phyloP scores from a whole-genome alignment of 1,139 yeast species.

The Blastobotrys petasosporus region DNA sequence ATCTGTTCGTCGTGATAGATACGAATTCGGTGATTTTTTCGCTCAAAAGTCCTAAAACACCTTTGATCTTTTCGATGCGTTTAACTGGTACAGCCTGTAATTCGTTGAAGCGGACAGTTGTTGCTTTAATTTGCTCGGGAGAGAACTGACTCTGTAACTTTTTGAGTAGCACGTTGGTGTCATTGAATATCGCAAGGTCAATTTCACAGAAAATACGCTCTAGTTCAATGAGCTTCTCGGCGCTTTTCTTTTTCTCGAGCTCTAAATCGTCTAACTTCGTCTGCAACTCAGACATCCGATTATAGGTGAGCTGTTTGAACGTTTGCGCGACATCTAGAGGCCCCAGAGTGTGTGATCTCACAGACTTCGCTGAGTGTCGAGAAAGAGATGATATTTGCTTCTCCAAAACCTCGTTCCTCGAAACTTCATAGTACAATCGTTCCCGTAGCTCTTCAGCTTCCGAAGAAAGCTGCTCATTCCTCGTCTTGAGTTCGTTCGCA shows the following conservation, averaged over 20 bases:
- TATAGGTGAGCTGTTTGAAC: constrained; percentile 11
- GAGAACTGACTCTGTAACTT: too few relatives aligned
- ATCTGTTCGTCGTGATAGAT: too few relatives aligned
- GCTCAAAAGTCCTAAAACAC: too few relatives aligned
- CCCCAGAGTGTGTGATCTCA: constrained; percentile 3
- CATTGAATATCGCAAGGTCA: too few relatives aligned
- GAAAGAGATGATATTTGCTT: constrained; percentile 6
- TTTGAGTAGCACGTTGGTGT: too few relatives aligned
- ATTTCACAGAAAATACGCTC: too few relatives aligned
- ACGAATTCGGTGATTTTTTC: too few relatives aligned
- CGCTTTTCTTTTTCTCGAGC: constrained; percentile 1
- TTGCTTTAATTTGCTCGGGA: too few relatives aligned
- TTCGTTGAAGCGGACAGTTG: too few relatives aligned
- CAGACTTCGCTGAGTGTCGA: constrained; percentile 1
- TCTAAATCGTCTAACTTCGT: constrained; percentile 10
- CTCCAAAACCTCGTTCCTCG: constrained; percentile 11
- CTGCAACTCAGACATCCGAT: constrained; percentile 12
- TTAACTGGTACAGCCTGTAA: too few relatives aligned
- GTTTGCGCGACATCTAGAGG: constrained; percentile 11
- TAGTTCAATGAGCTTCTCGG: not conserved
- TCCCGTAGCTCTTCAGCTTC: constrained; percentile 12
- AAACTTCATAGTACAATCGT: constrained; percentile 11
- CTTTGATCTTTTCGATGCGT: too few relatives aligned
- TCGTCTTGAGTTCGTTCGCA: not conserved
- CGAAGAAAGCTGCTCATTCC: constrained; percentile 6